These are phyloP conservation scores for Paramyrothecium roridum DNA, from an alignment of 2,329 filamentous ascomycete species.

Conservation along the genomic window DNA sequence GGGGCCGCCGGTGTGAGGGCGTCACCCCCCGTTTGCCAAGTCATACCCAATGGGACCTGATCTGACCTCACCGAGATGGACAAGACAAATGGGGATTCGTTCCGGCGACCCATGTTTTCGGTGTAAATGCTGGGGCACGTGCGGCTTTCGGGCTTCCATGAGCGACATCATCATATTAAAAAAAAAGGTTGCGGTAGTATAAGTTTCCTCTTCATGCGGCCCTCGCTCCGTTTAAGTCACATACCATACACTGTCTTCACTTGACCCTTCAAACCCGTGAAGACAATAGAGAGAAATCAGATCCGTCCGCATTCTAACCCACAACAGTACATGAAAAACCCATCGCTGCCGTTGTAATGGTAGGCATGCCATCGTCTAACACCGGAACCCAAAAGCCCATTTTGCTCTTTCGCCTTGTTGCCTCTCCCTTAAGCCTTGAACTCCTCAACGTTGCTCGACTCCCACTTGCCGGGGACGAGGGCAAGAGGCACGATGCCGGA, in stretches of 20 bases:
- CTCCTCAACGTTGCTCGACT: conserved; percentile 58
- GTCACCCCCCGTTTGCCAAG: no score
- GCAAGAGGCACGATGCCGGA: conserved; percentile 94
- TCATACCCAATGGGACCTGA: no score
- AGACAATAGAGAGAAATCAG: neutral
- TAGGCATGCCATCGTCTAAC: neutral
- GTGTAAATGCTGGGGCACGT: no score
- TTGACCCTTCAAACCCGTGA: neutral
- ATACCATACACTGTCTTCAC: conserved; percentile 2
- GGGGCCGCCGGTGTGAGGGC: no score
- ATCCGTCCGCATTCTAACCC: conserved; percentile 1
- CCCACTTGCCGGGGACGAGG: conserved; percentile 64
- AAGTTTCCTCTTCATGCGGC: conserved; percentile 2
- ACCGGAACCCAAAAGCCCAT: neutral
- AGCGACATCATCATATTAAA: neutral
- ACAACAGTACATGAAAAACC: neutral
- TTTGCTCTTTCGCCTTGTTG: conserved; percentile 2
- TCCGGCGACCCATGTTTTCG: no score
- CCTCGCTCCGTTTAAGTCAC: conserved; percentile 1
- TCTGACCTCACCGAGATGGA: no score
- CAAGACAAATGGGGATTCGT: no score
- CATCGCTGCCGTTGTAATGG: neutral
- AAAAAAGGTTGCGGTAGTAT: conserved; percentile 1
- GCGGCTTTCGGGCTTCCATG: no score
- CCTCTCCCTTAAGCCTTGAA: conserved; percentile 49